Base-by-base conservation (phyloP, 495 filamentous ascomycete genomes). In the Usnea hakonensis region DNA sequence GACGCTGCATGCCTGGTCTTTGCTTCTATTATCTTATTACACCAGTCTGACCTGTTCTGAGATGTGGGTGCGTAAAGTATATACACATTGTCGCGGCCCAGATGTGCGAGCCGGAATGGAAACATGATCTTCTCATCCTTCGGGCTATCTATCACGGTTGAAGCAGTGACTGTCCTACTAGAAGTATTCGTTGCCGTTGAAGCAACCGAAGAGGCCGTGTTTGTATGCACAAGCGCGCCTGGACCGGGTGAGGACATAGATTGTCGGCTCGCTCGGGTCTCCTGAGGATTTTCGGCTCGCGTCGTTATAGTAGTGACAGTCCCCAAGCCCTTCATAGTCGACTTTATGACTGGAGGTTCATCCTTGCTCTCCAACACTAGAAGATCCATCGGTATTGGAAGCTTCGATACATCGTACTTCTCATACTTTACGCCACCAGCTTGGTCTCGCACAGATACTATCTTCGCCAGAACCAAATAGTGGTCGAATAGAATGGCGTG, bases 341-440 rank as follows among this genome's bases (percentile, higher is more conserved):
- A 90, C 70, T 93, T 94, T 58, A 89, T 77, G 2, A 97, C 90
- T 0, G 95, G 88, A 60, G 96, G 91, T 63, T 99, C 94, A 62
- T 91, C 87, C 44, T 87, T 85, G 68, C 88, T 94, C 72, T 99
- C 94, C 7, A 99, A 77, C 26, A 93, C 89, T 32, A 99, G 77
- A 37, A 99, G 79, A 68, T 95, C 90, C 92, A 97, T 99, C 1
- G 95, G 95, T 67, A 99, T 96, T 28, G 94, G 94, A 84, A 87
- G 59, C 28, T 95, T 94, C 3, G 92, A 97, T 14, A 99, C 92
- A 73, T 99, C 94, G 63, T 92, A 99, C 67, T 85, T 86, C 75
- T 93, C 93, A 55, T 87, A 86, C 67, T 88, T 91, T 60, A 82
- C 78, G 6, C 83, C 82, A 14, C 81, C 79, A 44, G 81, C 73